Base-by-base conservation (phyloP, 2,329 filamentous ascomycete species). In the Tolypocladium sp. region DNA sequence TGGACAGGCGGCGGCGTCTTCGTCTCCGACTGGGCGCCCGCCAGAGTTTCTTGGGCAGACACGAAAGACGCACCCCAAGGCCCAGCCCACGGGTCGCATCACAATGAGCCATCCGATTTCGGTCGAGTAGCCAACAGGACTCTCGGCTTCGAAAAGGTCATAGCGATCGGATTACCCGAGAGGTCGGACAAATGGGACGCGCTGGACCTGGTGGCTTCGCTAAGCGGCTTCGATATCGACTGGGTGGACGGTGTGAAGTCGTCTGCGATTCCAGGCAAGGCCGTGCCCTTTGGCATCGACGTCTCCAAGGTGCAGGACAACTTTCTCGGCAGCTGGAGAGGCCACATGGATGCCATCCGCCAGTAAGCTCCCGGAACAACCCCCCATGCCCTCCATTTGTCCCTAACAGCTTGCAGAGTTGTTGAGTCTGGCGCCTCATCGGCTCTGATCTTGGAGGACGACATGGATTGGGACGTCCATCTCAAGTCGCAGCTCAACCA, bases 161-260 rank as follows among this genome's bases (percentile, higher is more conserved):
- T 82, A 61, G 78, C 79, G 10, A 73, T 84, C 55, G 81, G 78
- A 40, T 73, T 82, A 2, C 76, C 78, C 1, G 72, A 73, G 44
- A 70, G 81, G 4, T 77, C 74, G 33, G 82, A 84, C 62, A 75
- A 79, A 10, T 74, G 77, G 38, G 78, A 83, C 70, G 72, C 76
- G 1, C 73, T 83, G 66, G 69, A 73, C 1, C 68, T 81, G 7
- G 76, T 77, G 4, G 78, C 77, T 3, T 73, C 75, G 0, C 70
- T 79, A 7, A 80, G 72, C 22, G 74, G 72, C 9, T 65, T 83
- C 13, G 65, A 73, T 0, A 64, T 83, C 37, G 74, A 76, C 2
- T 82, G 75, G 67, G 64, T 80, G 0, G 72, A 79, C n/a, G 81
- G 79, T 3, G 68, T 81, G 0, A 68, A 71, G 12, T 74, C 74